phyloP scores from a whole-genome alignment of 371 early-diverging fungal species.

The Haplosporangium sp. region DNA sequence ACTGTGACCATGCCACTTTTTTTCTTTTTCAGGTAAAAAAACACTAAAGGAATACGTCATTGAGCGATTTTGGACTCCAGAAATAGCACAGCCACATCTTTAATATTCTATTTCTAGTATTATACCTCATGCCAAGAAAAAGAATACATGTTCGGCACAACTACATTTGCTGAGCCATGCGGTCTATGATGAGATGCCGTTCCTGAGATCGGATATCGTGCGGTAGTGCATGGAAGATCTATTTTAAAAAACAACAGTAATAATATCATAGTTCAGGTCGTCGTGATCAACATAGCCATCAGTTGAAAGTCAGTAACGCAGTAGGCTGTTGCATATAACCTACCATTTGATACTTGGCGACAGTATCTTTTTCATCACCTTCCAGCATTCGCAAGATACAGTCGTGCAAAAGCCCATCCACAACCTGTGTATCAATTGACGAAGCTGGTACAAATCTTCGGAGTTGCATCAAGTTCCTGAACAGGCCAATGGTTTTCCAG shows the following conservation, averaged over 20 bases:
- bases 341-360: conserved; percentile 51
- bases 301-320: not conserved
- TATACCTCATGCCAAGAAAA: not conserved
- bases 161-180: conserved; percentile 36
- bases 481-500: conserved; percentile 49
- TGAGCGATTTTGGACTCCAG: not conserved
- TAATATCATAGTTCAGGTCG: not conserved
- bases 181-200: conserved; percentile 36
- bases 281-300: not conserved
- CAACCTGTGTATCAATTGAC: conserved; percentile 29
- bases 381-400: conserved; percentile 47
- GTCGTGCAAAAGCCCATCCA: conserved; percentile 50
- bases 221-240: conserved; percentile 50
- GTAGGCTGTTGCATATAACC: not conserved
- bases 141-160: not conserved
- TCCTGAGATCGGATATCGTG: conserved; percentile 48
- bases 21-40: not conserved
- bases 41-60: not conserved
- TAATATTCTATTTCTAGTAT: not conserved
- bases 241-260: not conserved
- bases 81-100: not conserved
- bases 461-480: conserved; percentile 46
- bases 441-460: conserved; percentile 36
- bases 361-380: conserved; percentile 41
- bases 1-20: no score